Evolutionary conservation across 352 stramenopile genomes (phyloP).

Genomic region (Phytophthora foliorum): DNA sequence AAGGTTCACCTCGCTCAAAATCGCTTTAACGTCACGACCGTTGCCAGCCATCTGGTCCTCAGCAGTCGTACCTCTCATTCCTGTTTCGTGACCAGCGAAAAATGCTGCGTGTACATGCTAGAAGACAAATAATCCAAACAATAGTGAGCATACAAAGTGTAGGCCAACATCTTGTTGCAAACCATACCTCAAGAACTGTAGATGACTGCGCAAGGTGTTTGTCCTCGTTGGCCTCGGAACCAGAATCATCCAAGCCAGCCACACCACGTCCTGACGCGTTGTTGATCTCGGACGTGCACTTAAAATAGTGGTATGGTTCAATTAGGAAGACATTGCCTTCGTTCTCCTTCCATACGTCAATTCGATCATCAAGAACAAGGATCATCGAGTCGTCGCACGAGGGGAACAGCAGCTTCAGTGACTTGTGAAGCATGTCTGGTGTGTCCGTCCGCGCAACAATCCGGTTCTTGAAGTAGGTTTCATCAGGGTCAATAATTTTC

Average conservation of each 20-base stretch:
- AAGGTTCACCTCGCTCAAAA: conserved; percentile 63
- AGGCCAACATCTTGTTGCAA: neutral
- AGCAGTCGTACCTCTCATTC: conserved; percentile 56
- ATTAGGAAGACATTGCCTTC: conserved; percentile 90
- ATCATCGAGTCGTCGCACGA: conserved; percentile 92
- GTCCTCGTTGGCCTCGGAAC: conserved; percentile 41
- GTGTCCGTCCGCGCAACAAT: conserved; percentile 91
- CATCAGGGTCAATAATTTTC: conserved; percentile 91
- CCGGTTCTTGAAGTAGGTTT: conserved; percentile 85
- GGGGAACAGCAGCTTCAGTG: conserved; percentile 87
- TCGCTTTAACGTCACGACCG: conserved; percentile 72
- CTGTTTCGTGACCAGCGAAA: conserved; percentile 58
- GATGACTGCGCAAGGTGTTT: conserved; percentile 65
- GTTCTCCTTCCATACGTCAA: conserved; percentile 92
- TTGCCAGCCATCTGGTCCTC: conserved; percentile 81
- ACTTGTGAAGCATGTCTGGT: conserved; percentile 89
- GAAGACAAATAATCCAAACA: neutral
- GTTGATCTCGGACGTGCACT: conserved; percentile 85
- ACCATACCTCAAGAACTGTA: conserved; percentile 63
- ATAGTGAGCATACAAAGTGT: no score
- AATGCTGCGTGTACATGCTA: conserved; percentile 73
- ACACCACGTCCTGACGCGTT: conserved; percentile 73
- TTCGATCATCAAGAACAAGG: conserved; percentile 84
- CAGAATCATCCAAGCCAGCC: conserved; percentile 50
- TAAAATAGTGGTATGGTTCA: conserved; percentile 88